Percentiles rank a stretch among this genome's conserved stretches.
Evolutionary conservation across 2,329 filamentous ascomycete species (phyloP).

Genomic region (Xylaria hypoxylon): DNA sequence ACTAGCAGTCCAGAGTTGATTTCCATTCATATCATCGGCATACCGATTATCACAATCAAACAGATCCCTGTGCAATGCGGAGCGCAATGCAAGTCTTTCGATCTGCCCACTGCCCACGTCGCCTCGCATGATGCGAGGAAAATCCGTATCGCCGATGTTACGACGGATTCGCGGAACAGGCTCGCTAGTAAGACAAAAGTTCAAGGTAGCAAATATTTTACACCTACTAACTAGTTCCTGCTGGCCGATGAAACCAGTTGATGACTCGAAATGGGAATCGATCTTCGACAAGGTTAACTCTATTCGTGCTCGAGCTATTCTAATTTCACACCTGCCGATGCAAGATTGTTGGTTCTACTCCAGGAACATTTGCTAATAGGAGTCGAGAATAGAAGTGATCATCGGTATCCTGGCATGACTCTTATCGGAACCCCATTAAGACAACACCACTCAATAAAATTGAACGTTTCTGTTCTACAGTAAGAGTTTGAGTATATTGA

Average conservation of each 20-base stretch:
- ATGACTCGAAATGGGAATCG: conserved; percentile 5
- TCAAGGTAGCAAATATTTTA: conserved; percentile 9
- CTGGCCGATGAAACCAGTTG: not conserved
- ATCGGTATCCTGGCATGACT: not conserved
- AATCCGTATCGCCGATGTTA: conserved; percentile 13
- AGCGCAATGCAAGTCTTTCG: not conserved
- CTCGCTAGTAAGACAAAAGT: not conserved
- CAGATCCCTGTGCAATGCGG: not conserved
- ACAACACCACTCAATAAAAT: not conserved
- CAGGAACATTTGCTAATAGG: conserved; percentile 15
- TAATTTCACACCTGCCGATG: conserved; percentile 26
- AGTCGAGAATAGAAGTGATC: conserved; percentile 27
- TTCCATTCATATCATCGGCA: not conserved
- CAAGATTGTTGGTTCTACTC: not conserved
- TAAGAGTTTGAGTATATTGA: not conserved
- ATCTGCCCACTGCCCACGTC: not conserved
- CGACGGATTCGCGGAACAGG: conserved; percentile 13
- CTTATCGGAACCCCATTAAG: not conserved
- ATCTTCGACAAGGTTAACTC: conserved; percentile 24
- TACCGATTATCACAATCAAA: conserved; percentile 20
- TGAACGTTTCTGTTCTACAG: not conserved
- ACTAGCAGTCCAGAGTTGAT: not conserved
- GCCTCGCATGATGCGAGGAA: conserved; percentile 6
- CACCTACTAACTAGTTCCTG: conserved; percentile 7
- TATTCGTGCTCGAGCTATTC: conserved; percentile 5